Evolutionary conservation across 2,329 filamentous ascomycete species (phyloP), one percentile per base, ranked within the genome.

Genomic region (Albophoma yamanashiensis): DNA sequence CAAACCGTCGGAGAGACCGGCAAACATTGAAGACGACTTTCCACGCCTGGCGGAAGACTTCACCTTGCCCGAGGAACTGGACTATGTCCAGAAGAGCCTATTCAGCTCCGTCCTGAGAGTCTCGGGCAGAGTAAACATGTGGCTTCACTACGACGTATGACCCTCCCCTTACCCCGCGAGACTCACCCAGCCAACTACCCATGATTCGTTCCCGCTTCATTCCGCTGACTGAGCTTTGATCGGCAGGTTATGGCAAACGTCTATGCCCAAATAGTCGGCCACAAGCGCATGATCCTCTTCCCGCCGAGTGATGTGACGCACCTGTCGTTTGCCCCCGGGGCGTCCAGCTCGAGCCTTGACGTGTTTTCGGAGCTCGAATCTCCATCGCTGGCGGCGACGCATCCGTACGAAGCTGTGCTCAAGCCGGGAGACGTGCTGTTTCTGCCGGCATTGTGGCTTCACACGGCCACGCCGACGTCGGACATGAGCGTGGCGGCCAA

Each of bases 131-230:
- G 89, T 93, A 14, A 88, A 86, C 47, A 89, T 96, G 83, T 96
- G 92, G 92, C 78, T 96, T 39, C 91, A 95, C 73, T 95, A 94
- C 75, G 90, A 95, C 74, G 86, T 88, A 70, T 74, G 79, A 72
- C 9, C 50, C 14, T 17, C 27, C 15, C 17, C 6, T 50, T 31
- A 15, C 25, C 25, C 15, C 8, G 58, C n/a, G 14, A 42, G 25
- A 39, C 56, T 12, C 27, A 17, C 31, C 12, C 17, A 34, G 27
- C 50, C 27, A n/a, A 36, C 9, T 14, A 12, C n/a, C 27, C 27
- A 5, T 5, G 8, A 11, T 47, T 17, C 14, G 7, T 43, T 31
- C 17, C 9, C 27, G 50, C 27, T 53, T 34, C 50, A 36, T 31
- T 25, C 8, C 17, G 14, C 50, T 53, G 27, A 53, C 27, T 36